Evolutionary conservation across 208 protist genomes (phyloP), one percentile per base, ranked within the genome.

Genomic region (Leishmania gerbilli): DNA sequence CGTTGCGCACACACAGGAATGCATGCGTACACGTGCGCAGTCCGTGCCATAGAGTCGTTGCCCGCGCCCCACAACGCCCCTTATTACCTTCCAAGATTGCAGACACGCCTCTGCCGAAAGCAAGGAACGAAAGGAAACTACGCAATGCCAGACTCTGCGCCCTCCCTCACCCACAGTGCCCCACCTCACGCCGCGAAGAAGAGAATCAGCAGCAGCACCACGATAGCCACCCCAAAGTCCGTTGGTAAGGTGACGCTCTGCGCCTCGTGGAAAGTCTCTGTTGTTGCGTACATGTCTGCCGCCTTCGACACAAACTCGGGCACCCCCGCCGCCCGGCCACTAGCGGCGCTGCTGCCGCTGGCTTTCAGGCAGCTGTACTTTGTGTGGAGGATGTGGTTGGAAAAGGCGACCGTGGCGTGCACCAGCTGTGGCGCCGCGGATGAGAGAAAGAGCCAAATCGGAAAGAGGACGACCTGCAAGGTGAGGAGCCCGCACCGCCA

Each of bases 341-440:
- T 58, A 15, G 64, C 49, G 11, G 51, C 31, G 24, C n/a, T 5
- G 11, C 76, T 79, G 17, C 47, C 77, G 8, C 76, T 81, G n/a
- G 85, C 71, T 37, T 53, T 88, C 60, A 95, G 88, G 80, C 85
- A 93, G 37, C 87, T 88, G 79, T 93, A 95, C 84, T 97, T 97
- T 78, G 89, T 90, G 69, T 88, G 76, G 0, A 95, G 69, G 67
- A 95, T 97, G 79, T 93, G 83, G 71, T 92, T 91, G n/a, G 82
- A 87, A 74, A 89, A 86, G 47, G 86, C 78, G 77, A 95, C 77
- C 40, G 86, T 97, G 37, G 92, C 88, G 84, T 97, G 93, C 68
- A 90, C 88, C 13, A 97, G 80, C 84, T 95, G 91, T n/a, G 93
- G 93, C 1, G 91, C 88, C 1, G 87, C 79, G 3, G 89, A 75